These are phyloP conservation scores for Leccinum subgranulosum DNA, from an alignment of 768 basidiomycete species.

Conservation along the genomic window DNA sequence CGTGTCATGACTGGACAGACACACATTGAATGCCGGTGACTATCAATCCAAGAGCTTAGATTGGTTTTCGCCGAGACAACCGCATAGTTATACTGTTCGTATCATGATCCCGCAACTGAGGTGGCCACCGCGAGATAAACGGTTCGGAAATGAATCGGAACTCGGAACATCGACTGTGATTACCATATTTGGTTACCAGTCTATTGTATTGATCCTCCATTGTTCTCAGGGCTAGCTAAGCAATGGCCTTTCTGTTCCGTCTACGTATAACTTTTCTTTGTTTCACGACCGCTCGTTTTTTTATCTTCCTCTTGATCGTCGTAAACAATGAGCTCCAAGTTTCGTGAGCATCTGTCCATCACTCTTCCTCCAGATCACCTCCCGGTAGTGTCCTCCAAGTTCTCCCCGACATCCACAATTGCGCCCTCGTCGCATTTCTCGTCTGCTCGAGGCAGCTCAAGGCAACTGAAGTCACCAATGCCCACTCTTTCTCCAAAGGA, in stretches of 20 bases:
- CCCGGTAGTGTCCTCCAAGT: conserved; percentile 35
- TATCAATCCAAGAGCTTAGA: neutral
- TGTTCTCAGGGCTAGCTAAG: conserved; percentile 13
- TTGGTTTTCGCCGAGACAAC: neutral
- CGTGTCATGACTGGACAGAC: neutral
- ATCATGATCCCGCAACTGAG: neutral
- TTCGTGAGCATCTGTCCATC: conserved; percentile 31
- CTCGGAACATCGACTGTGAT: neutral
- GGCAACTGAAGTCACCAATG: conserved; percentile 1
- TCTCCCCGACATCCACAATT: conserved; percentile 44
- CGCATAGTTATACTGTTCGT: neutral
- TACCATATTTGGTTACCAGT: conserved; percentile 14
- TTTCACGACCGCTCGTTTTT: conserved; percentile 12
- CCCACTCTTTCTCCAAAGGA: conserved; percentile 16
- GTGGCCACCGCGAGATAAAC: neutral
- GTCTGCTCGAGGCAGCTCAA: conserved; percentile 18
- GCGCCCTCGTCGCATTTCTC: conserved; percentile 27
- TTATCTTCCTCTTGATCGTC: neutral
- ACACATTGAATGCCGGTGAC: neutral
- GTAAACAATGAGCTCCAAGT: conserved; percentile 27
- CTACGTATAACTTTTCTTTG: neutral
- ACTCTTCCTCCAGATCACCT: conserved; percentile 5
- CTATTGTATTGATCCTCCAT: conserved; percentile 18
- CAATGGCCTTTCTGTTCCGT: conserved; percentile 1
- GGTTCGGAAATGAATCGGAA: neutral